Evolutionary conservation across 2,329 filamentous ascomycete genomes (phyloP), one percentile per base, ranked within the genome.

Genomic region (Trichoderma koningii): DNA sequence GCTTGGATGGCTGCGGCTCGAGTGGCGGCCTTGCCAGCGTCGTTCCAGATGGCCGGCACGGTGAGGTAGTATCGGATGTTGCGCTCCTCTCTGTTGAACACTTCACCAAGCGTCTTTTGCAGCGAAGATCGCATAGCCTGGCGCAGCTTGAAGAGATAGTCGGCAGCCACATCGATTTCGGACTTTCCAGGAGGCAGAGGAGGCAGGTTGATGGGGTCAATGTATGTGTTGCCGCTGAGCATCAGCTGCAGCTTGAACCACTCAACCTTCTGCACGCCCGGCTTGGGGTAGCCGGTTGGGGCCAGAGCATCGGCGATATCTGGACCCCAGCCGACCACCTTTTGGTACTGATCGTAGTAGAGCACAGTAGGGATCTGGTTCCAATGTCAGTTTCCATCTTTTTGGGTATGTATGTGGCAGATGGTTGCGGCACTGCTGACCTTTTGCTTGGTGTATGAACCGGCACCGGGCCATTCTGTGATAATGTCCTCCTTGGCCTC

Each of bases 161-260:
- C 95, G 76, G 95, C 95, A n/a, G 95, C 94, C 59, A 98, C 95
- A 79, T 99, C 95, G 78, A 98, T 97, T 80, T 98, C 95, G 28
- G 94, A 97, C 83, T 98, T 98, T 79, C 95, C 95, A 52, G 94
- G 93, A 55, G 95, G 95, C 76, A 98, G 90, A 69, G 95, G 95
- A 55, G 95, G 95, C 70, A 99, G 87, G 85, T 98, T 98, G 82
- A 98, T 98, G 68, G 95, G 95, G 78, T 98, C 95, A 75, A 98
- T 98, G 78, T 98, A 98, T 51, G 95, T 98, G 83, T 98, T 98
- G 69, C 95, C 95, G 66, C 93, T 97, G 68, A 97, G 85, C 95
- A 98, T 98, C 65, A 99, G 87, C 81, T 99, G 95, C 71, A 99
- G 86, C 83, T 98, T 98, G 86, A 99, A 98, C 95, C 95, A 99